Percentiles rank a stretch among this genome's conserved stretches.
Evolutionary conservation across 148 eudicot genomes (phyloP).

Genomic region (Polygonum aviculare): DNA sequence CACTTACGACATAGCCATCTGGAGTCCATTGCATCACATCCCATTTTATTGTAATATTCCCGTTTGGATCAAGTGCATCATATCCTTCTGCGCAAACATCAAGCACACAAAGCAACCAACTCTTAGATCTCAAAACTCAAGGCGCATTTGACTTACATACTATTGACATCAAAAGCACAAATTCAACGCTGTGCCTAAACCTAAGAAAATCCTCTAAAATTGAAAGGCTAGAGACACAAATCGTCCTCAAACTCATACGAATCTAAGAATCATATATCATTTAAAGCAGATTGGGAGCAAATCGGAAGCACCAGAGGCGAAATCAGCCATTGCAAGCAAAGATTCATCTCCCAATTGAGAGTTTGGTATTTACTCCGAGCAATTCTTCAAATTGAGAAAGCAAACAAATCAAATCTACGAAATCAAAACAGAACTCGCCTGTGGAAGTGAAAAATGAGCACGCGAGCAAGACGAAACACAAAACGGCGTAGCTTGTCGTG

Average conservation of each 20-base stretch:
- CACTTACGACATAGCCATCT: slow-evolving; percentile 66
- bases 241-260: neutral
- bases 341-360: neutral
- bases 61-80: slow-evolving; percentile 67
- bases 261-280: neutral
- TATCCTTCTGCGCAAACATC: slow-evolving; percentile 36
- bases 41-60: slow-evolving; percentile 70
- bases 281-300: neutral
- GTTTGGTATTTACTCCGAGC: neutral
- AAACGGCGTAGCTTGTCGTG: slow-evolving; percentile 17
- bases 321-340: neutral
- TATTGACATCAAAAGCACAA: neutral
- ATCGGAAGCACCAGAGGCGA: neutral
- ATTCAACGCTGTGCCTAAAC: neutral
- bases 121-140: slow-evolving; percentile 16
- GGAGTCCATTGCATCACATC: slow-evolving; percentile 53
- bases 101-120: slow-evolving; percentile 6
- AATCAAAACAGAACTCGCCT: slow-evolving; percentile 14
- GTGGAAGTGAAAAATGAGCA: slow-evolving; percentile 24
- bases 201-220: neutral
- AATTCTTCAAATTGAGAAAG: neutral
- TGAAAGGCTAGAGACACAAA: neutral
- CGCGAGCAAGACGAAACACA: slow-evolving; percentile 19
- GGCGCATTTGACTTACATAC: neutral
- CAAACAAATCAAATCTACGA: slow-evolving; percentile 11